These are phyloP conservation scores for Xerocomus potaroensis DNA, from an alignment of 768 basidiomycete genomes.

Conservation along the genomic window DNA sequence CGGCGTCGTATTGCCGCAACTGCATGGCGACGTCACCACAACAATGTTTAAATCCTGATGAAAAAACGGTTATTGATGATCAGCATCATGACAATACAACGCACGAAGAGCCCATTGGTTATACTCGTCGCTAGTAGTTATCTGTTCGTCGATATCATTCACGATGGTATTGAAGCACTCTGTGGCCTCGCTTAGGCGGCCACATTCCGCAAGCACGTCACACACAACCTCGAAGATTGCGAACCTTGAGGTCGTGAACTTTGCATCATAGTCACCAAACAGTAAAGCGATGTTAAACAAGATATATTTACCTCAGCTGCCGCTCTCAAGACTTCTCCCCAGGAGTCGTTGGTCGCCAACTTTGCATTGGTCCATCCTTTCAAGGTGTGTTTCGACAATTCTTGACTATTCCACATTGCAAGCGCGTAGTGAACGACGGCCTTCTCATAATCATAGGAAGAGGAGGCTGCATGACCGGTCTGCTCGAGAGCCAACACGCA, in stretches of 20 bases:
- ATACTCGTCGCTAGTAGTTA: neutral
- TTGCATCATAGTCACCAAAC: neutral
- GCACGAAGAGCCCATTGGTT: neutral
- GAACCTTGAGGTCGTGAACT: neutral
- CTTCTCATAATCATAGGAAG: neutral
- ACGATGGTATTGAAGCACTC: neutral
- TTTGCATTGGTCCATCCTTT: constrained; percentile 3
- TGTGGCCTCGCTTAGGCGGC: neutral
- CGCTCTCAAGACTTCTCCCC: neutral
- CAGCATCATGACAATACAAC: neutral
- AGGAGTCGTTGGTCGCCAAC: neutral
- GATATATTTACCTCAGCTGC: constrained; percentile 1
- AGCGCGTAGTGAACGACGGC: neutral
- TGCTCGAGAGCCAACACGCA: constrained; percentile 1
- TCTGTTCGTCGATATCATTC: neutral
- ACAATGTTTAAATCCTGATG: neutral
- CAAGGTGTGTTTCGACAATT: neutral
- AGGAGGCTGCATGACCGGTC: neutral
- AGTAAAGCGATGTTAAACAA: neutral
- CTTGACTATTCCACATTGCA: neutral
- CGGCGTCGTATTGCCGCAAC: constrained; percentile 2
- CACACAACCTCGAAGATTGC: neutral
- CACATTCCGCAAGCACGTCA: constrained; percentile 1
- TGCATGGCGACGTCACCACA: constrained; percentile 8
- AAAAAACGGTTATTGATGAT: neutral